Evolutionary conservation across 1,284 basidiomycete species (phyloP), one percentile per base, ranked within the genome.

Genomic region (Tilletia walkeri): DNA sequence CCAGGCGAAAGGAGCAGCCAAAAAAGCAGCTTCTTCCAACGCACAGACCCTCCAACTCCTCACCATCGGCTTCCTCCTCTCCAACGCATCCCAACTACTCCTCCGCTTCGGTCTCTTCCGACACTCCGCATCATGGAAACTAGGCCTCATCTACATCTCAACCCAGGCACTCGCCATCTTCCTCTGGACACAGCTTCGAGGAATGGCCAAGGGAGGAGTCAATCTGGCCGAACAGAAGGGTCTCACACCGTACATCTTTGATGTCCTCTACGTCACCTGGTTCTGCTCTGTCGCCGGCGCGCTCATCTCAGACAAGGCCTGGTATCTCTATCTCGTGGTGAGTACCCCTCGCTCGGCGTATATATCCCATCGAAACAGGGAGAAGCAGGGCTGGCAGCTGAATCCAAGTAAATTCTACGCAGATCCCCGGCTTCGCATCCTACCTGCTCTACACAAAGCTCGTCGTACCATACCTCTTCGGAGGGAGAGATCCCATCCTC

Each of bases 181-280:
- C 2, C 70, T 84, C 18, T 81, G 77, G 73, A 50, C 76, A 41
- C 75, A 75, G 69, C 71, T 85, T 34, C 67, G 76, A 65, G 68
- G 69, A n/a, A 84, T 85, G 83, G 82, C 81, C 1, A 66, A 66
- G 4, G 66, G 73, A 16, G 84, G 84, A 14, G 79, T 82, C 49
- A 80, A 84, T 69, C 73, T 85, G 2, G 69, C 73, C 63, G 59
- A 63, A 20, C 79, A 74, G 70, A 71, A 61, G 39, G 84, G 84
- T 2, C 74, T 85, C n/a, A 82, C 83, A 4, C 73, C 79, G n/a
- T 84, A 84, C 77, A 81, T 84, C 78, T 84, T 84, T 38, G 84
- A 85, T 70, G 67, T 84, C 7, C 72, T 85, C 70, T 85, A 85
- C 68, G 76, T 85, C 9, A 85, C 84, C 0, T 85, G 84, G 84